phyloP scores from a whole-genome alignment of 768 basidiomycete genomes.

The Suillus luteus region DNA sequence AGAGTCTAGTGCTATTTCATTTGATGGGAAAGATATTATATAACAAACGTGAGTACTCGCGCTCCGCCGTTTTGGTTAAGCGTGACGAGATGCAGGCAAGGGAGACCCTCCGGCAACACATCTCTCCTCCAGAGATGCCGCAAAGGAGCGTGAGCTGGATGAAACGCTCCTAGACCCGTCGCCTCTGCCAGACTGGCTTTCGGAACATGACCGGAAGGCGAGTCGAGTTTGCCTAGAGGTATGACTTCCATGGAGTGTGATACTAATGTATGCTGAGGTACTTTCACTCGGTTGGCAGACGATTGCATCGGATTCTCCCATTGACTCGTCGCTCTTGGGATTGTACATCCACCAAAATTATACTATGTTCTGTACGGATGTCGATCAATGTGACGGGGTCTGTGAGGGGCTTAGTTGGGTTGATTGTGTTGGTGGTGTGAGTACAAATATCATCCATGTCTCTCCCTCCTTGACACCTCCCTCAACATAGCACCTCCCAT shows the following conservation, averaged over 20 bases:
- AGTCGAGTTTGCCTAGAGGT: constrained; percentile 83
- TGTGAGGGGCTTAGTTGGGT: constrained; percentile 78
- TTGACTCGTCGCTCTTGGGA: constrained; percentile 87
- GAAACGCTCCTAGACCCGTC: constrained; percentile 53
- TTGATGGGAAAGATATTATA: constrained; percentile 91
- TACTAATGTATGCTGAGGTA: neutral
- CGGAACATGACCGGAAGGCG: constrained; percentile 58
- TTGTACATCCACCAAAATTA: constrained; percentile 96
- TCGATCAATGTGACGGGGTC: constrained; percentile 72
- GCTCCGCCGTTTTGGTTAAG: neutral
- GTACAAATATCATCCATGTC: constrained; percentile 19
- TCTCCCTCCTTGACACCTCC: neutral
- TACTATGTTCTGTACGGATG: constrained; percentile 74
- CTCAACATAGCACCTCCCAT: constrained; percentile 56
- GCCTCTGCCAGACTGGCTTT: constrained; percentile 59
- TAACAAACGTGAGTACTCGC: constrained; percentile 75
- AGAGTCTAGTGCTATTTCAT: constrained; percentile 87
- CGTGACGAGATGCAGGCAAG: constrained; percentile 55
- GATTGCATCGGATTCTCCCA: constrained; percentile 81
- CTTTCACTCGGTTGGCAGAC: constrained; percentile 40
- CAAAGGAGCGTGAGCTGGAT: constrained; percentile 61
- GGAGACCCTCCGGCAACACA: constrained; percentile 63
- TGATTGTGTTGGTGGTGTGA: constrained; percentile 65
- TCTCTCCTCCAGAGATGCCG: constrained; percentile 61
- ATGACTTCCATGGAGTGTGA: constrained; percentile 19